These are phyloP conservation scores for Cytospora chrysosperma DNA, from an alignment of 2,329 filamentous ascomycete species.

Conservation along the genomic window DNA sequence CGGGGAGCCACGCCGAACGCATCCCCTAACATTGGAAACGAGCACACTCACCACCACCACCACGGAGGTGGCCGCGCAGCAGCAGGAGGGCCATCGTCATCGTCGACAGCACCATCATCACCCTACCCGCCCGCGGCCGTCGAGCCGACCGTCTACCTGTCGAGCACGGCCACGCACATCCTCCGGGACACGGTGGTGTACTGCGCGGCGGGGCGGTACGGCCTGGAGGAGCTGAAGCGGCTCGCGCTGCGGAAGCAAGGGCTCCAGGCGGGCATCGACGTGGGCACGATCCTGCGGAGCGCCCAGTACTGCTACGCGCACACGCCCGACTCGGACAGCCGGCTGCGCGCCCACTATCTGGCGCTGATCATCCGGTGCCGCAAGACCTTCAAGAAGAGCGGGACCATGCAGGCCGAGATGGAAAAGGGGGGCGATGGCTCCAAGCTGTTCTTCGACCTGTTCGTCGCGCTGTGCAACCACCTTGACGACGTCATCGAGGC, in stretches of 20 bases:
- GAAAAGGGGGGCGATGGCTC: conserved; percentile 71
- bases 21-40: conserved; percentile 50
- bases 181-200: conserved; percentile 93
- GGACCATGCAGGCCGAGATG: conserved; percentile 99
- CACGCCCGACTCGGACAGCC: conserved; percentile 89
- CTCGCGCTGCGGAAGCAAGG: conserved; percentile 93
- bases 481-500: conserved; percentile 93
- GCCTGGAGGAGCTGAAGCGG: conserved; percentile 87
- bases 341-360: conserved; percentile 93
- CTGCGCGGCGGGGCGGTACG: conserved; percentile 87
- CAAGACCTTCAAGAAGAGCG: conserved; percentile 96
- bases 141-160: conserved; percentile 76
- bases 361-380: conserved; percentile 96
- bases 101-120: conserved; percentile 33
- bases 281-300: conserved; percentile 85
- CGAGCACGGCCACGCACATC: conserved; percentile 71
- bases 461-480: conserved; percentile 97
- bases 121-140: conserved; percentile 60
- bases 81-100: conserved; percentile 17
- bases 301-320: conserved; percentile 95
- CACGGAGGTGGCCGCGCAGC: conserved; percentile 42
- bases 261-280: conserved; percentile 87
- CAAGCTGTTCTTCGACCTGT: conserved; percentile 97
- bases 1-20: conserved; percentile 42
- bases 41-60: conserved; percentile 31